Conservation (phyloP, 257 asterid species). For the Perilla frutescens region DNA sequence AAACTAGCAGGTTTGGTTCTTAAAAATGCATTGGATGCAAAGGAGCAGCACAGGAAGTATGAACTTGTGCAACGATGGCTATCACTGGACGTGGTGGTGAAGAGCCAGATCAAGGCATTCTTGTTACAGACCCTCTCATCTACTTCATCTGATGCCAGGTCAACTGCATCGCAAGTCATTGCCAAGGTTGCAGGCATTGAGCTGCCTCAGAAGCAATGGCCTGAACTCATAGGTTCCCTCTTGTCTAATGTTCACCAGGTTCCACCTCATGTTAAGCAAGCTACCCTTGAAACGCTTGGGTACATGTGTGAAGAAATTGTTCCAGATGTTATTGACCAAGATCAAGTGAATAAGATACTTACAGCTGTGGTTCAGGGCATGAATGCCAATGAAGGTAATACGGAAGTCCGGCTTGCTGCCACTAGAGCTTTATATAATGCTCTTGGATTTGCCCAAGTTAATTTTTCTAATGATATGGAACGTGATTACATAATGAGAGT, state of each 20-base stretch:
- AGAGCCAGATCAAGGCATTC: conserved; percentile 57
- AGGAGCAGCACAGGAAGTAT: conserved; percentile 61
- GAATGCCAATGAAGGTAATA: conserved; percentile 56
- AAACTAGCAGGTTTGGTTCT: conserved; percentile 64
- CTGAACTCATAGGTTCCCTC: conserved; percentile 58
- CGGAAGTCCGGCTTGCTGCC: conserved; percentile 61
- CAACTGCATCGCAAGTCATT: conserved; percentile 65
- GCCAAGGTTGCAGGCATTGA: conserved; percentile 72
- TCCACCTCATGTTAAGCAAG: conserved; percentile 59
- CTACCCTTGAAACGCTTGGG: conserved; percentile 65
- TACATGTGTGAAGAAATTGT: conserved; percentile 64
- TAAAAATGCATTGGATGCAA: conserved; percentile 71
- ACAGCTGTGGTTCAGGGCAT: conserved; percentile 68
- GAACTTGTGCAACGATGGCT: conserved; percentile 64
- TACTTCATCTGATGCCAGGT: conserved; percentile 53
- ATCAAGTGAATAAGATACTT: conserved; percentile 64
- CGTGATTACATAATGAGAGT: conserved; percentile 70
- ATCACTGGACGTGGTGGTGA: conserved; percentile 48
- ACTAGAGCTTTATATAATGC: conserved; percentile 62
- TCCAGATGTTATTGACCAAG: conserved; percentile 62
- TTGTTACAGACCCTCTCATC: conserved; percentile 56
- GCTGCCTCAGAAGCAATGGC: conserved; percentile 64
- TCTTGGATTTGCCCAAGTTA: conserved; percentile 64
- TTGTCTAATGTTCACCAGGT: conserved; percentile 57
- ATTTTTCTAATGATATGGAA: conserved; percentile 60